Evolutionary conservation across 441 rosid genomes (phyloP), one percentile per base, ranked within the genome.

Genomic region (Gossypium aridum): DNA sequence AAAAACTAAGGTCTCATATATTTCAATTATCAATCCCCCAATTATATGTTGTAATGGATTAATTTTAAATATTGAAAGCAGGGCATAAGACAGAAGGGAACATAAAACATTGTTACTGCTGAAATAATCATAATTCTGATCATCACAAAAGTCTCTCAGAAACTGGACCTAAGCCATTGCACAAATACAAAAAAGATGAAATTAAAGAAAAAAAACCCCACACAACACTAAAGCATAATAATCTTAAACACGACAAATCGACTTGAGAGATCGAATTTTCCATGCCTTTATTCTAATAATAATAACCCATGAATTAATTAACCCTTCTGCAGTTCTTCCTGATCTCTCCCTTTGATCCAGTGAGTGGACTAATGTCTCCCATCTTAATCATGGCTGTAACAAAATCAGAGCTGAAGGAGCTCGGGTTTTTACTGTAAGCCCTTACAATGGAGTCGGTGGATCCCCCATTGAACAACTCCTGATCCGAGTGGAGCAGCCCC

Each of bases 401-500:
- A 51, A 90, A 93, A 72, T 90, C 98, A 0, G 91, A 86, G 25
- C 2, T 77, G 83, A 93, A 93, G 59, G 80, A 80, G 54, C 55
- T 64, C 2, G 84, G 82, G 28, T 17, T 75, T 73, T 39, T 82
- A 72, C 84, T 80, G 65, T 93, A 93, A 19, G 80, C 74, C 22
- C 81, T 62, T 51, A 93, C 97, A 9, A 84, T 71, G 0, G 96
- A 88, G 72, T 90, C 93, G 1, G 97, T 83, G 51, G 94, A 87
- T 2, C 97, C 97, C 0, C 97, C 98, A 0, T 94, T 93, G 77
- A 87, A 93, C 23, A 91, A 81, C 76, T 72, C 81, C 56, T 95
- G 97, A 72, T 93, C 98, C 1, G 98, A 92, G 81, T 90, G 97
- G 7, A 92, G 92, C 16, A 95, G 83, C 2, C 98, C 98, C 72